These are phyloP conservation scores for Cenchrus purpureus DNA, from an alignment of 176 grass and related monocot genomes.

Conservation along the genomic window DNA sequence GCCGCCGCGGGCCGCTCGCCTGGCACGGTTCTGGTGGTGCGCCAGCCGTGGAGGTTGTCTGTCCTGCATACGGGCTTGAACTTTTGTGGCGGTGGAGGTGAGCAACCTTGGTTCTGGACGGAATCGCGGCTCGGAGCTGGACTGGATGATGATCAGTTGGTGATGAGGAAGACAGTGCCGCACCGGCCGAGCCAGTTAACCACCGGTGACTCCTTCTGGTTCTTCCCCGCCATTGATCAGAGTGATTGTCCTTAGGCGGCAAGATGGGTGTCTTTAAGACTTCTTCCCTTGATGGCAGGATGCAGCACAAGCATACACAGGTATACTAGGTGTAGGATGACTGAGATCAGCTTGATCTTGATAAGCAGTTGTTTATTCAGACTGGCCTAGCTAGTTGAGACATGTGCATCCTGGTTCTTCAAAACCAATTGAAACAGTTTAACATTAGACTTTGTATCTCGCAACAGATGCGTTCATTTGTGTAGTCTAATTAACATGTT, in stretches of 20 bases:
- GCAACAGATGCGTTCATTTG: neutral
- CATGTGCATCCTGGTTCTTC: conserved; percentile 14
- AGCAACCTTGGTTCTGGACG: conserved; percentile 45
- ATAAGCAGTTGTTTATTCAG: neutral
- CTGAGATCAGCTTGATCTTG: conserved; percentile 16
- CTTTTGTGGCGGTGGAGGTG: neutral
- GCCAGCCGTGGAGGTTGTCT: conserved; percentile 25
- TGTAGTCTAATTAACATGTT: neutral
- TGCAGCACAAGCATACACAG: neutral
- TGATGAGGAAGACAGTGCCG: conserved; percentile 46
- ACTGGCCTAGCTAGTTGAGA: conserved; percentile 37
- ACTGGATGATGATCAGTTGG: conserved; percentile 11
- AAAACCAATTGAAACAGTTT: neutral
- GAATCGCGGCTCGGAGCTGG: conserved; percentile 31
- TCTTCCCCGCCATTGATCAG: conserved; percentile 53
- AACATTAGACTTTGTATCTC: neutral
- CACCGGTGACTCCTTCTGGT: conserved; percentile 54
- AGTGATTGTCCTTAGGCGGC: neutral
- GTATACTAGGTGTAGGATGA: neutral
- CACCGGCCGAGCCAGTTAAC: conserved; percentile 35
- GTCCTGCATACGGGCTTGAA: neutral
- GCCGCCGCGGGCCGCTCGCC: conserved; percentile 21
- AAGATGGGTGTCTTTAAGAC: neutral
- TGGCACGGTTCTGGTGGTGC: conserved; percentile 38
- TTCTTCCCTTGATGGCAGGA: neutral